Evolutionary conservation across 352 stramenopile species (phyloP), one percentile per base, ranked within the genome.

Genomic region (Pythium phragmiticola): DNA sequence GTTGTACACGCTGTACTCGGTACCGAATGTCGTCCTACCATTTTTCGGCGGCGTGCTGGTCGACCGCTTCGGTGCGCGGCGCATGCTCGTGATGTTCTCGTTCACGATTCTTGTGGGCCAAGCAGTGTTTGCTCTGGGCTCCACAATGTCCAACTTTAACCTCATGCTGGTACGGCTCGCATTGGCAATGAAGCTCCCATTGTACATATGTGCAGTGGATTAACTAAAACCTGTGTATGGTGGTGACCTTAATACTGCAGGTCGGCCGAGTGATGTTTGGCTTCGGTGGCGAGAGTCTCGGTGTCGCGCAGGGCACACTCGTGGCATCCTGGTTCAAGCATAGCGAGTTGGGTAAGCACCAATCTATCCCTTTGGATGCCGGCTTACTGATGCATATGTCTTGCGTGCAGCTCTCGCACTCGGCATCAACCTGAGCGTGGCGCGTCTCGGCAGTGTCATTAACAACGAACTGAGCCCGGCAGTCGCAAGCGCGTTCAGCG

Each of bases 281-380:
- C 19, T 87, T 98, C 48, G 94, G 93, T 50, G 93, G 89, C 30
- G 94, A 98, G 64, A 97, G 80, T 39, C 72, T 98, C 7, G 89
- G 79, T 48, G 94, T 98, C 9, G 91, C 89, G 9, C 86, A 97
- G 59, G 91, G 83, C 17, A 96, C 92, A 7, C 78, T 98, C 7
- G 75, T 98, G 2, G 89, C 89, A 2, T 87, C 88, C 9, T 98
- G 94, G 94, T 98, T 98, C 70, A 88, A 92, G 59, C 95, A 94
- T 59, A 96, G 82, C 63, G 92, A 98, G 48, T 66, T 98, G 0
- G 78, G 79, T 87, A 53, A 12, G 71, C 26, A 30, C 26, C 3
- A 30, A 5, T 30, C 53, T 16, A 9, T 43, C 0, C 5, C 4
- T 61, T 42, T 14, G 21, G 19, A 6, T 42, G 34, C 3, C 11